phyloP scores from a whole-genome alignment of 2,329 filamentous ascomycete genomes.

The Emergomyces orientalis region DNA sequence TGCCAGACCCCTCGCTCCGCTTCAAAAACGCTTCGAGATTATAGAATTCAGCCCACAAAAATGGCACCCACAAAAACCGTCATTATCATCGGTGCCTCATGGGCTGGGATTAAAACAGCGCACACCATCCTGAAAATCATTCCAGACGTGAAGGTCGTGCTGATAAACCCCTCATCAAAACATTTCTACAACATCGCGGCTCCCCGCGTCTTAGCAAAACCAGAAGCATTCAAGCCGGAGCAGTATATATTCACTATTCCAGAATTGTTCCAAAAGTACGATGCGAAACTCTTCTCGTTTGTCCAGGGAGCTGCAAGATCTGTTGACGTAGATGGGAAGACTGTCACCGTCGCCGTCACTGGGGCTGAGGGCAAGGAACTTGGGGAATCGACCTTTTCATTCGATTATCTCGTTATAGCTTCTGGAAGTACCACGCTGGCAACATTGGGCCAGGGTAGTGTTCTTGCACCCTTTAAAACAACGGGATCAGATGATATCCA shows the following conservation, averaged over 20 bases:
- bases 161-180: slow-evolving; percentile 45
- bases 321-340: slow-evolving; percentile 37
- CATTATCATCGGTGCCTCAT: slow-evolving; percentile 8
- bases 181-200: slow-evolving; percentile 48
- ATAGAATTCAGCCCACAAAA: not conserved
- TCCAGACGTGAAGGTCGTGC: slow-evolving; percentile 37
- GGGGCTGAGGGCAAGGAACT: slow-evolving; percentile 23
- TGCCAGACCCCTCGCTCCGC: not conserved
- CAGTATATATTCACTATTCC: slow-evolving; percentile 44
- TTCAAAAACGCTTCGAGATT: not conserved
- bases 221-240: slow-evolving; percentile 38
- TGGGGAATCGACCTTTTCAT: slow-evolving; percentile 29
- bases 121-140: slow-evolving; percentile 8
- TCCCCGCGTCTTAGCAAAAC: slow-evolving; percentile 45
- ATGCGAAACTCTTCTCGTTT: slow-evolving; percentile 40
- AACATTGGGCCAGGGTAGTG: slow-evolving; percentile 26
- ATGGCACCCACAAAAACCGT: not conserved
- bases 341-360: slow-evolving; percentile 31
- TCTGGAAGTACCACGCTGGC: slow-evolving; percentile 44
- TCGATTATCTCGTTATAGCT: slow-evolving; percentile 49
- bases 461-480: slow-evolving; percentile 34
- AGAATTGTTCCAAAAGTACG: slow-evolving; percentile 44
- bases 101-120: slow-evolving; percentile 3
- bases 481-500: slow-evolving; percentile 32
- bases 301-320: slow-evolving; percentile 42